Conservation (phyloP, 148 eudicot genomes). For the Fagopyrum homotropicum region DNA sequence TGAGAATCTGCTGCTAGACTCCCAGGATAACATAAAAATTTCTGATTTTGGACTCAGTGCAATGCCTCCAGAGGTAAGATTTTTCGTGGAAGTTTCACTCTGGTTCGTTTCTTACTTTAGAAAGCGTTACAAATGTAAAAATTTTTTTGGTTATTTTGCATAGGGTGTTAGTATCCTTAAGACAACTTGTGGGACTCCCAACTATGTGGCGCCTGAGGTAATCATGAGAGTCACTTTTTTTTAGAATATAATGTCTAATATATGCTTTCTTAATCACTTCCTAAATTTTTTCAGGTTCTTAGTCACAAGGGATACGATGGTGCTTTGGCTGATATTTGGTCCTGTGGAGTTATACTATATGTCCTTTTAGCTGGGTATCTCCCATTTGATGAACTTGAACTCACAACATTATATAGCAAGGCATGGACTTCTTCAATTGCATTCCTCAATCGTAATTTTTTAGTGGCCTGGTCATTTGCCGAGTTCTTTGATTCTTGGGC, state of each 20-base stretch:
- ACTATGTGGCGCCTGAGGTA: conserved; percentile 99
- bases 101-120: neutral
- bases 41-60: conserved; percentile 99
- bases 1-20: conserved; percentile 92
- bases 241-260: neutral
- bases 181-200: conserved; percentile 98
- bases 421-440: conserved; percentile 33
- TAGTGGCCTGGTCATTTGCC: neutral
- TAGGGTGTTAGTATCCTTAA: conserved; percentile 85
- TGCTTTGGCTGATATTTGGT: conserved; percentile 95
- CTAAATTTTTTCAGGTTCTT: conserved; percentile 53
- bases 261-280: conserved; percentile 3
- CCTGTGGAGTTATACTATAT: conserved; percentile 93
- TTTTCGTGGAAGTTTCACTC: conserved; percentile 4
- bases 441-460: neutral
- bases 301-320: conserved; percentile 97
- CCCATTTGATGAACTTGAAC: conserved; percentile 97
- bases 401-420: conserved; percentile 85
- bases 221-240: conserved; percentile 3
- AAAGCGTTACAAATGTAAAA: neutral
- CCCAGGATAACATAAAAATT: conserved; percentile 85
- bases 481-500: neutral
- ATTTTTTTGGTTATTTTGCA: conserved; percentile 15
- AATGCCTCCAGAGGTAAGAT: conserved; percentile 70
- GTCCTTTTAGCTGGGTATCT: conserved; percentile 94